Percentiles rank a stretch among this genome's conserved stretches.
phyloP scores from a whole-genome alignment of 257 asterid species.

The Plantago elongata region DNA sequence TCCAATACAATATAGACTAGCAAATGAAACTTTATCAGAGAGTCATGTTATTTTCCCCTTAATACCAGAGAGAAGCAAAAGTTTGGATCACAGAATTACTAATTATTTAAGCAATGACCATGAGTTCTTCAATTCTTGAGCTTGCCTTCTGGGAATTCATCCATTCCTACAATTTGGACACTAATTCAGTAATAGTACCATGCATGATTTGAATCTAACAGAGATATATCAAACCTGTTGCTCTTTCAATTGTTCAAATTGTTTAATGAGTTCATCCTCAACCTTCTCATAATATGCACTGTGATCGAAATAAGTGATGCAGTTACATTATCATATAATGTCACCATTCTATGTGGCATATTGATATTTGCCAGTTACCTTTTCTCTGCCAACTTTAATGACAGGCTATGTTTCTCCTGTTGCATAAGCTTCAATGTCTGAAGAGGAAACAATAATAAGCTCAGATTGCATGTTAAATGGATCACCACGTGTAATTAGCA shows the following conservation, averaged over 20 bases:
- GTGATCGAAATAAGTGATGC: conserved; percentile 28
- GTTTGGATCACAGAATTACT: conserved; percentile 5
- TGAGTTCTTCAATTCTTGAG: conserved; percentile 31
- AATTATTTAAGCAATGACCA: conserved; percentile 31
- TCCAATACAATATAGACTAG: conserved; percentile 3
- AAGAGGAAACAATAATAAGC: conserved; percentile 25
- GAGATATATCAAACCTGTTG: conserved; percentile 56
- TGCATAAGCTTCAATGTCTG: conserved; percentile 79
- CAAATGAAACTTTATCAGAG: conserved; percentile 7
- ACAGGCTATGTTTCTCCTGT: conserved; percentile 52
- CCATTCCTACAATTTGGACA: conserved; percentile 47
- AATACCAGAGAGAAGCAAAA: conserved; percentile 3
- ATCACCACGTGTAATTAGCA: conserved; percentile 13
- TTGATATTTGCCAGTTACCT: conserved; percentile 43
- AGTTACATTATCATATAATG: conserved; percentile 10
- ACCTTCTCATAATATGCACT: conserved; percentile 47
- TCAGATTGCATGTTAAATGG: conserved; percentile 13
- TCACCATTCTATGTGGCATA: conserved; percentile 17
- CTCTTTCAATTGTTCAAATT: conserved; percentile 46
- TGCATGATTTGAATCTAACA: conserved; percentile 19
- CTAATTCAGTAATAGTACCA: conserved; percentile 17
- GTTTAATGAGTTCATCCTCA: conserved; percentile 34
- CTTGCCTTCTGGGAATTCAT: conserved; percentile 29
- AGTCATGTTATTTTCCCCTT: conserved; percentile 15
- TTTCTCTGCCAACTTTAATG: conserved; percentile 52